Percentiles rank a stretch among this genome's conserved stretches.
Evolutionary conservation across 768 basidiomycete genomes (phyloP).

Genomic region (Cystofilobasidium capitatum): DNA sequence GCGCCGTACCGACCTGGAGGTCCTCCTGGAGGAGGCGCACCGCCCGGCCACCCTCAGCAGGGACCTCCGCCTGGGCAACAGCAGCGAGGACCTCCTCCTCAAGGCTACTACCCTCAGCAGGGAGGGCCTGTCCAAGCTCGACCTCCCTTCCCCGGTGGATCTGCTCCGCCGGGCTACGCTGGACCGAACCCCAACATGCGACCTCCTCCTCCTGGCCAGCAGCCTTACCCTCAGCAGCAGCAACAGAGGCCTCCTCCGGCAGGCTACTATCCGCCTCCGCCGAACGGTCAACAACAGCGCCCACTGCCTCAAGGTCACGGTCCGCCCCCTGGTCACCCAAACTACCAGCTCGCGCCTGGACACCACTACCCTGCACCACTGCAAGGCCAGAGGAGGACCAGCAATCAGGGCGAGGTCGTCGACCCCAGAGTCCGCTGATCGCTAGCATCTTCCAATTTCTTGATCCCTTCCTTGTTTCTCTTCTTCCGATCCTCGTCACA

Average conservation of each 20-base stretch:
- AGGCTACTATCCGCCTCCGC: conserved; percentile 5
- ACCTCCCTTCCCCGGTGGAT: not conserved
- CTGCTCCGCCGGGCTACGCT: not conserved
- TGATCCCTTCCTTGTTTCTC: not conserved
- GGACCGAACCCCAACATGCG: not conserved
- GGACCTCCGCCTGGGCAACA: not conserved
- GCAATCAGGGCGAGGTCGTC: conserved; percentile 7
- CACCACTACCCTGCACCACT: conserved; percentile 5
- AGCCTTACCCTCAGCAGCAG: not conserved
- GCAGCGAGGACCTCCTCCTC: conserved; percentile 5
- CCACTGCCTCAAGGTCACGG: conserved; percentile 5
- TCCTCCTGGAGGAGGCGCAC: not conserved
- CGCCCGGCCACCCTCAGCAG: not conserved
- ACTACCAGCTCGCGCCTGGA: not conserved
- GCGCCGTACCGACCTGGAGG: conserved; percentile 17
- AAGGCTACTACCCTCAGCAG: not conserved
- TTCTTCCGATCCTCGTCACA: not conserved
- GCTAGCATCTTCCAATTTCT: not conserved
- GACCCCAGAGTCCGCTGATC: not conserved
- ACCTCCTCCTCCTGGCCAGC: not conserved
- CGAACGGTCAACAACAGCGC: not conserved
- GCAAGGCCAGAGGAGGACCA: conserved; percentile 5
- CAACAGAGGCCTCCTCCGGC: conserved; percentile 10
- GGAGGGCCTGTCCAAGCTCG: not conserved
- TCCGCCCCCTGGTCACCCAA: conserved; percentile 8